These are phyloP conservation scores for Erythrophleum fordii DNA, from an alignment of 306 rosid species.

Conservation along the genomic window DNA sequence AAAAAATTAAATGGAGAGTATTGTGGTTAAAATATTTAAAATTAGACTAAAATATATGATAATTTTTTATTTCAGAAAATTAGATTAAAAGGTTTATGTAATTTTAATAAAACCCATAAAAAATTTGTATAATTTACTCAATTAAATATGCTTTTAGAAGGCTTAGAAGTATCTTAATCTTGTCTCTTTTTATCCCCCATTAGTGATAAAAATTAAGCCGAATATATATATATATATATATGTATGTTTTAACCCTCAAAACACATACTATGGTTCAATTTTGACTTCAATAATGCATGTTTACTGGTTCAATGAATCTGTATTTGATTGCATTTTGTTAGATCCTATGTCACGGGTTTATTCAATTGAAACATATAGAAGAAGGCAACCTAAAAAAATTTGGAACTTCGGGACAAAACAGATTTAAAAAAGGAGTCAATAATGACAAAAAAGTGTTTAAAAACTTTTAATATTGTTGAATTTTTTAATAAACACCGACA, in stretches of 20 bases:
- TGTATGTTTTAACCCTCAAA: not conserved
- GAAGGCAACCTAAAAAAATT: not conserved
- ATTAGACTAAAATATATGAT: too few species aligned
- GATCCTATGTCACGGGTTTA: not conserved
- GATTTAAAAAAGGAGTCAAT: not conserved
- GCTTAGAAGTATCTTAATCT: not conserved
- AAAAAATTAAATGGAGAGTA: too few species aligned
- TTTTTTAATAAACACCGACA: not conserved
- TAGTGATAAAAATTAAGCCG: too few species aligned
- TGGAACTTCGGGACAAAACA: not conserved
- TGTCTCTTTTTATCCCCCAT: not conserved
- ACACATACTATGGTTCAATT: not conserved
- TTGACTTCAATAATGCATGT: not conserved
- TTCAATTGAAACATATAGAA: not conserved
- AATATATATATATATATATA: too few species aligned
- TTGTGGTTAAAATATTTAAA: too few species aligned
- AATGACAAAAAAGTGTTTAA: not conserved
- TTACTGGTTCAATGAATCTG: constrained; percentile 15
- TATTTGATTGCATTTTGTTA: not conserved
- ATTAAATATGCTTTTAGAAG: too few species aligned
- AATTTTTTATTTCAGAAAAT: too few species aligned
- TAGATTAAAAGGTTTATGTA: too few species aligned
- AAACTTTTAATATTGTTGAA: not conserved
- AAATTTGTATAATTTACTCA: too few species aligned
- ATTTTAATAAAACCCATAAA: too few species aligned